Base-by-base conservation (phyloP, 495 filamentous ascomycete species). In the Penicillium psychrofluorescens region DNA sequence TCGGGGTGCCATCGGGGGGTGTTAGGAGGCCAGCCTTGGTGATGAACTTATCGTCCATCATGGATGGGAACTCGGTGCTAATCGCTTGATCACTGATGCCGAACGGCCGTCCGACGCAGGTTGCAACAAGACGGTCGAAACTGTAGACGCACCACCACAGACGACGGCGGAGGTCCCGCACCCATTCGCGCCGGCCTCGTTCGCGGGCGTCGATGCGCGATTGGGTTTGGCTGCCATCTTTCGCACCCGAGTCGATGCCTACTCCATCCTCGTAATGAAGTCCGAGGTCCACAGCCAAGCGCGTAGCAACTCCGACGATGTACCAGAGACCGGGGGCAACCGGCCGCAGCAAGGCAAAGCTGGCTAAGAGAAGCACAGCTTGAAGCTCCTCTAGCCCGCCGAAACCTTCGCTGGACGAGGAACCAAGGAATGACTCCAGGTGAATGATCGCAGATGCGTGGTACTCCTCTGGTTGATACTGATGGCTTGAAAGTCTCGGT, bases 131-230 rank as follows among this genome's bases (percentile, higher is more conserved):
- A 27, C 91, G 80, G 58, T 97, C 91, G 49, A 95, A 85, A 29
- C 86, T 90, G 59, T 97, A 97, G 1, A 88, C 86, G 66, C 88
- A 95, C 91, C 91, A 97, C 89, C 91, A 97, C 13, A 97, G 70
- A 27, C 91, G 78, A 46, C 91, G 77, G 38, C 90, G 80, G 32
- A 95, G 71, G 59, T 97, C 91, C 15, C 91, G 83, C 14, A 87
- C 73, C 77, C 88, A 97, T 68, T 95, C 82, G 37, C 87, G 74
- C 11, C 86, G 78, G 11, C 90, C 90, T 40, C 77, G 75, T 64
- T 91, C 78, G 37, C 72, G 74, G 12, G 65, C 63, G 51, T 79
- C 76, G 9, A 75, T 63, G 13, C 58, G 59, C 30, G 47, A 31
- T 30, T 64, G 59, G 6, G 59, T 49, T 37, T 59, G 61, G 8